Base-by-base conservation (phyloP, 305 asterid genomes). In the Petunia hybrid region DNA sequence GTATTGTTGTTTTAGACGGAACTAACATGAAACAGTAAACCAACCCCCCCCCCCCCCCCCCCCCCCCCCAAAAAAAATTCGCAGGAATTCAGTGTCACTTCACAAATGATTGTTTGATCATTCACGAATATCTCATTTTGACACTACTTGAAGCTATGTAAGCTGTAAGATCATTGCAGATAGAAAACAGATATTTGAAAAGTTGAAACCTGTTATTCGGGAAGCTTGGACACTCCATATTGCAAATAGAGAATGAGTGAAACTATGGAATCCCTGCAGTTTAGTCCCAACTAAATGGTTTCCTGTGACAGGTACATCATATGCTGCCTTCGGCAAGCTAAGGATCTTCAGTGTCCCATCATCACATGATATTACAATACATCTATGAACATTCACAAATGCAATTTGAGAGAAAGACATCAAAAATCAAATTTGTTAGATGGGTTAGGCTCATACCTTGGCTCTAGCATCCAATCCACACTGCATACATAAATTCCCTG, bases 211-310 rank as follows among this genome's bases (percentile, higher is more conserved):
- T 91, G 98, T 92, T 67, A 80, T 62, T 35, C 79, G 89, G 39
- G 99, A 96, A 70, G 91, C 91, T 51, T 94, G 94, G 80, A 90
- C 80, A 83, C 94, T 89, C 98, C 98, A 93, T 85, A 96, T 82
- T 16, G 98, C 85, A 84, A 86, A 92, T 66, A 89, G 80, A 53
- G 95, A 91, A 82, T 95, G 95, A 66, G 83, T 80, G 78, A 88
- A 88, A 81, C 82, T 88, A 84, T 90, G 96, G 74, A 88, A 87
- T 56, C 97, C 97, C 6, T 86, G 89, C 80, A 86, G 91, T 22
- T 87, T 79, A 74, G 92, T 39, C 42, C 86, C 86, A 41, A 59
- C 68, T 83, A 85, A 83, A 75, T 89, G 87, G 74, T 83, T 89
- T 84, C 95, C 96, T 51, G 92, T 77, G 62, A 91, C 85, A 8